Conservation (phyloP, 2,329 filamentous ascomycete genomes). For the Dactylellina parvicollis region DNA sequence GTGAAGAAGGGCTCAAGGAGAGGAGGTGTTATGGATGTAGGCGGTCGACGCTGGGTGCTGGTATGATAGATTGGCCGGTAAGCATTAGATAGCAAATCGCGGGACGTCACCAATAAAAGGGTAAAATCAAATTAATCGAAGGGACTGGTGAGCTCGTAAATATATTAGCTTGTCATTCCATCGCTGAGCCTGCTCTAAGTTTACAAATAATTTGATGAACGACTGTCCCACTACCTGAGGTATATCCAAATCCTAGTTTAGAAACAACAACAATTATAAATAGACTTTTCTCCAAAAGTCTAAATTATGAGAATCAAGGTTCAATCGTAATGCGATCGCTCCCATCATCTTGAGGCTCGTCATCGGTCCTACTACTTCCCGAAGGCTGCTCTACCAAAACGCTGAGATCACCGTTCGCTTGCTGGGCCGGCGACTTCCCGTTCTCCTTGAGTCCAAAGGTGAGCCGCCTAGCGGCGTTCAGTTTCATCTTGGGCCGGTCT, state of each 20-base stretch:
- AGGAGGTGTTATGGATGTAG: slow-evolving; percentile 76
- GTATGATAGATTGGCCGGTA: slow-evolving; percentile 56
- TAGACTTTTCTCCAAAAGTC: background rate
- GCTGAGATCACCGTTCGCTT: slow-evolving; percentile 26
- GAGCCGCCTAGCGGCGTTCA: slow-evolving; percentile 22
- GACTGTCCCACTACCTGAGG: background rate
- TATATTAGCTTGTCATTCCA: background rate
- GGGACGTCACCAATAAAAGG: background rate
- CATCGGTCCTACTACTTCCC: background rate
- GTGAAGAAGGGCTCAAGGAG: slow-evolving; percentile 62
- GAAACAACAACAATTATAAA: no score
- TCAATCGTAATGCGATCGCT: slow-evolving; percentile 41
- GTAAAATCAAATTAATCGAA: background rate
- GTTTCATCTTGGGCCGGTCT: slow-evolving; percentile 12
- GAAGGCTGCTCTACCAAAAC: slow-evolving; percentile 24
- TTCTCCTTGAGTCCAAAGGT: slow-evolving; percentile 32
- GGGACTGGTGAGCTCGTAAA: background rate
- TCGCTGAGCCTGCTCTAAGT: no score
- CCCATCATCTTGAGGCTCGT: slow-evolving; percentile 10
- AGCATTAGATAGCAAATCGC: slow-evolving; percentile 24
- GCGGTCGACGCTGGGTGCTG: slow-evolving; percentile 69
- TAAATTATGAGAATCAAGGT: slow-evolving; percentile 21
- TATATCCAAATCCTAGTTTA: background rate
- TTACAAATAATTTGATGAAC: no score
- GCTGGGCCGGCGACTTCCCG: background rate